These are phyloP conservation scores for Botrytis squamosa DNA, from an alignment of 2,329 filamentous ascomycete genomes.

Conservation along the genomic window DNA sequence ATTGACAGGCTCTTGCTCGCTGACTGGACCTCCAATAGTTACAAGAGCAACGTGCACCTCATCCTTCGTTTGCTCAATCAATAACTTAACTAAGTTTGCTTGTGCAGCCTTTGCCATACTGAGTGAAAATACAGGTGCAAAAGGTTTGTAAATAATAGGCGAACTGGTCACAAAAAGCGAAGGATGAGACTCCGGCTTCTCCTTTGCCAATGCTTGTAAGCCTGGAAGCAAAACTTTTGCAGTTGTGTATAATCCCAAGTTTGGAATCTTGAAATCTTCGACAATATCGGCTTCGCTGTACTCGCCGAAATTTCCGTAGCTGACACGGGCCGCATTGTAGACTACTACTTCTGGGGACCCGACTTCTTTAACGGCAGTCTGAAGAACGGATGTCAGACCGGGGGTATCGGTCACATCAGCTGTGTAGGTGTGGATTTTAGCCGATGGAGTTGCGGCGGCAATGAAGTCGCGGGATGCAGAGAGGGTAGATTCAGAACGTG, in stretches of 20 bases:
- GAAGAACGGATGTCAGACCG: slow-evolving; percentile 42
- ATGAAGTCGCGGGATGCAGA: slow-evolving; percentile 32
- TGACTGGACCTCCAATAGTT: slow-evolving; percentile 46
- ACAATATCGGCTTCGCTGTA: slow-evolving; percentile 47
- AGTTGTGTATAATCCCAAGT: slow-evolving; percentile 47
- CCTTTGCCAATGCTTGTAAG: background rate
- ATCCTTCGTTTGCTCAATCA: slow-evolving; percentile 39
- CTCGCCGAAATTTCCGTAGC: slow-evolving; percentile 44
- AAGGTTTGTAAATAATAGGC: slow-evolving; percentile 39
- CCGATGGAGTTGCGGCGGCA: slow-evolving; percentile 37
- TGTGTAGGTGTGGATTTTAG: slow-evolving; percentile 1
- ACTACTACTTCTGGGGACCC: slow-evolving; percentile 43
- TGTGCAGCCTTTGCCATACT: slow-evolving; percentile 53
- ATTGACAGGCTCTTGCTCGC: slow-evolving; percentile 42
- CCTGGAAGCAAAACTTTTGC: slow-evolving; percentile 13
- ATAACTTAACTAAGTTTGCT: slow-evolving; percentile 48
- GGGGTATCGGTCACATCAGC: slow-evolving; percentile 19
- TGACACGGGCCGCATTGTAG: slow-evolving; percentile 53
- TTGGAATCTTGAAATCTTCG: slow-evolving; percentile 51
- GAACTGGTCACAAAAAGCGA: slow-evolving; percentile 17
- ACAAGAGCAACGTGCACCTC: slow-evolving; percentile 50
- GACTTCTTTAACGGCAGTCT: slow-evolving; percentile 43
- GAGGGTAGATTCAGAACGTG: background rate
- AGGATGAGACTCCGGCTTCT: slow-evolving; percentile 10
- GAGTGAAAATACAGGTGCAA: slow-evolving; percentile 49